A percentile compares a stretch with the other conserved stretches of the same genome.
Conservation (phyloP, 805 yeast species). For the Grigorovia yakushimaensis region DNA sequence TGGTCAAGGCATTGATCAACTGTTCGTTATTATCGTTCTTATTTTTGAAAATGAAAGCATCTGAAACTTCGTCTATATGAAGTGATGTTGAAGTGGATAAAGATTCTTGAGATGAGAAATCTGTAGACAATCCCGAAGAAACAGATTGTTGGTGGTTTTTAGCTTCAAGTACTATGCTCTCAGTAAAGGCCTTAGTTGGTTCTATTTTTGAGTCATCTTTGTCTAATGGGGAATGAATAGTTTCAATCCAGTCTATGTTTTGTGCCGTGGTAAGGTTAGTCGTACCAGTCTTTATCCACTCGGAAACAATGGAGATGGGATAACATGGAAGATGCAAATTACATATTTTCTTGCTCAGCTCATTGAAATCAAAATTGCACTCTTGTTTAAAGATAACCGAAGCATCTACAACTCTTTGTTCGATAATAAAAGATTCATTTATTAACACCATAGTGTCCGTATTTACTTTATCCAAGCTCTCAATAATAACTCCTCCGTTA, state of each 20-base stretch:
- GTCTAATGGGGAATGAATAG: slow-evolving; percentile 1
- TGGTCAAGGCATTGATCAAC: slow-evolving; percentile 13
- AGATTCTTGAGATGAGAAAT: neutral
- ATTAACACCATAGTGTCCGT: slow-evolving; percentile 11
- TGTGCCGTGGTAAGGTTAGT: neutral
- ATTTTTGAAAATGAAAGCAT: neutral
- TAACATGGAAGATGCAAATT: slow-evolving; percentile 6
- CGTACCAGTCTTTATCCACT: slow-evolving; percentile 11
- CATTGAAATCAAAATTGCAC: slow-evolving; percentile 7
- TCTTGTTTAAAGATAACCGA: slow-evolving; percentile 13
- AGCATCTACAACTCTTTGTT: slow-evolving; percentile 3
- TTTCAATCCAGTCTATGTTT: neutral
- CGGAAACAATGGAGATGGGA: slow-evolving; percentile 9
- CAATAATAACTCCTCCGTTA: slow-evolving; percentile 17
- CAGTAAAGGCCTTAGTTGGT: neutral
- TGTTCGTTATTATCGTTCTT: slow-evolving; percentile 7
- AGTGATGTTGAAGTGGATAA: neutral
- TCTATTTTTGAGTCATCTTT: neutral
- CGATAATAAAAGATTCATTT: slow-evolving; percentile 19
- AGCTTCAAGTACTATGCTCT: neutral
- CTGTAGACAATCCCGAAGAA: neutral
- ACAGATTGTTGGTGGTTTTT: neutral
- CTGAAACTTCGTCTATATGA: neutral
- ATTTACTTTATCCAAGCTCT: slow-evolving; percentile 3
- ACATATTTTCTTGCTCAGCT: neutral